Percentiles rank a stretch among this genome's conserved stretches.
These are phyloP conservation scores for Saccharomycopsis phalli DNA, from an alignment of 1,139 yeast species.

Conservation along the genomic window DNA sequence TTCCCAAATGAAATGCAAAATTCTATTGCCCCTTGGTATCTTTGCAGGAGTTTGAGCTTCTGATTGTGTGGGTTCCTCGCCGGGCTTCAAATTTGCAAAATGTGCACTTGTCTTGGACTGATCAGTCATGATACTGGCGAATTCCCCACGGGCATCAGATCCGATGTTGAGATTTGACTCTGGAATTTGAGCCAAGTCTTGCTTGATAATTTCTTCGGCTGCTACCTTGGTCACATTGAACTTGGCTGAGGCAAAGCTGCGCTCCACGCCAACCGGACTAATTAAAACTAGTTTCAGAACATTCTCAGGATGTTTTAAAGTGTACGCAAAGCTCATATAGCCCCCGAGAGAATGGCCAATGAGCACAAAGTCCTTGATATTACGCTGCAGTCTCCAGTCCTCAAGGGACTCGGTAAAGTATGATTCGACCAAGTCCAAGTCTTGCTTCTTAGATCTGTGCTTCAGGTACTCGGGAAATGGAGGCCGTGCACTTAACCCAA, in stretches of 20 bases:
- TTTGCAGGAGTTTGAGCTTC: not conserved
- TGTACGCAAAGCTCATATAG: conserved; percentile 68
- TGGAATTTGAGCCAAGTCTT: no score
- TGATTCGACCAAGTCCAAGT: conserved; percentile 39
- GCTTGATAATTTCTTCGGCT: no score
- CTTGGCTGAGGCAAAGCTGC: conserved; percentile 10
- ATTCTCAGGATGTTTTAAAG: conserved; percentile 55
- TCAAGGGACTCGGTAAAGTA: conserved; percentile 74
- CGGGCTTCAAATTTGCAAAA: not conserved
- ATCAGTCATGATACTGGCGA: no score
- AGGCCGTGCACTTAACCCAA: conserved; percentile 67
- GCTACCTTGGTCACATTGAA: conserved; percentile 9
- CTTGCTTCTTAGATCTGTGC: conserved; percentile 26
- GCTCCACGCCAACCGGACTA: conserved; percentile 44
- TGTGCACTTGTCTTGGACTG: conserved; percentile 1
- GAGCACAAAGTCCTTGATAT: conserved; percentile 49
- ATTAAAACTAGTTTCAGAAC: conserved; percentile 60
- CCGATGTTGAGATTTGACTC: no score
- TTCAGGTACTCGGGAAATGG: conserved; percentile 33
- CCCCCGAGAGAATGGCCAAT: conserved; percentile 95
- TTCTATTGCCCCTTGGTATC: no score
- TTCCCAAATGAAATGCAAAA: conserved; percentile 30
- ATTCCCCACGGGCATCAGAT: no score
- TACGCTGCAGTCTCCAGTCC: conserved; percentile 59
- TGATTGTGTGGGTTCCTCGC: not conserved